phyloP scores from a whole-genome alignment of 345 rosid species.

The Punica granatum region DNA sequence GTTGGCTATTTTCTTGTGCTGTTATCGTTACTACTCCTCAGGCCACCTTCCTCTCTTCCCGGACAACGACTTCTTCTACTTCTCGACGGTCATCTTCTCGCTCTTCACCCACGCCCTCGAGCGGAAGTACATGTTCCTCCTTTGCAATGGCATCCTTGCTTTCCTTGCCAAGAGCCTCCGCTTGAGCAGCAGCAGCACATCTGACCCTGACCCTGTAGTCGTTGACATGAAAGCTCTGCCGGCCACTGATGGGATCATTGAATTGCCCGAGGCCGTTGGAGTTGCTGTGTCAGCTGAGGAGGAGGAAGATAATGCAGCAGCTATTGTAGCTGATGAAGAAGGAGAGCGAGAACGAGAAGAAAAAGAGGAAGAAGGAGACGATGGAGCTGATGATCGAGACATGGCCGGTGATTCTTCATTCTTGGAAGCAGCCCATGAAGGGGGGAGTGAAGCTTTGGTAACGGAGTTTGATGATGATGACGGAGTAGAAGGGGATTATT shows the following conservation, averaged over 20 bases:
- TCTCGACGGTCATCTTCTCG: constrained; percentile 27
- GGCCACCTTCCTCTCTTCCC: background rate
- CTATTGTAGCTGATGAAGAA: too few relatives aligned
- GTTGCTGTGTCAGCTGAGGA: too few relatives aligned
- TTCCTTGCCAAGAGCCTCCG: constrained; percentile 26
- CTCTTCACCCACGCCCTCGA: constrained; percentile 28
- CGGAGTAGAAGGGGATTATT: background rate
- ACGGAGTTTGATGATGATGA: background rate
- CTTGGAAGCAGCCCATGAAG: too few relatives aligned
- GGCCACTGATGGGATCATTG: constrained; percentile 3
- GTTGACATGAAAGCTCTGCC: background rate
- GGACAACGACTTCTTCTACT: background rate
- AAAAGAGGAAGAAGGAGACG: background rate
- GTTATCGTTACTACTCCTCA: too few relatives aligned
- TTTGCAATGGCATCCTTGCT: constrained; percentile 52
- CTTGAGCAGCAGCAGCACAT: constrained; percentile 7
- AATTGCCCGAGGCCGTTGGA: too few relatives aligned
- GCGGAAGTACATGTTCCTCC: constrained; percentile 47
- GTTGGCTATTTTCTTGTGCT: too few relatives aligned
- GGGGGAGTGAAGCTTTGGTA: constrained; percentile 6
- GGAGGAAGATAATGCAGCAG: too few relatives aligned
- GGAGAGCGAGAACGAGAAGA: constrained; percentile 9
- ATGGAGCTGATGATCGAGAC: background rate
- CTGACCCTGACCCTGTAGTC: constrained; percentile 4
- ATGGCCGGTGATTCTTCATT: too few relatives aligned